Conservation (phyloP, 495 filamentous ascomycete species). For the Tuber umbilicatum region DNA sequence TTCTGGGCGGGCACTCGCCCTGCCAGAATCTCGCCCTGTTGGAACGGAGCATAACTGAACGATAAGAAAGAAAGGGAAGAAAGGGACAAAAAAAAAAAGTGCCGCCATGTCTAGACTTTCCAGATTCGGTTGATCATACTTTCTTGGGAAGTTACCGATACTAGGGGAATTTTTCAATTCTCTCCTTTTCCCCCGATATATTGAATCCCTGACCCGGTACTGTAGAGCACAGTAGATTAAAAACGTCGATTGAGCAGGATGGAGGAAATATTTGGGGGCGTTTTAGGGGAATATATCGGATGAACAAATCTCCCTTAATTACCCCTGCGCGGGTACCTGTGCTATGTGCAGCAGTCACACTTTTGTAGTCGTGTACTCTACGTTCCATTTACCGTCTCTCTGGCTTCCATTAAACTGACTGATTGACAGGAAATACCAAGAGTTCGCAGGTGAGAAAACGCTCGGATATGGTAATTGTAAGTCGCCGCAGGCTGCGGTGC, state of each 20-base stretch:
- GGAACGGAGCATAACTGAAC: neutral
- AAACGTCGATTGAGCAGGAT: neutral
- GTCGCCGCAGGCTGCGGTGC: neutral
- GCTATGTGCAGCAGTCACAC: neutral
- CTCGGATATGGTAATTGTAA: neutral
- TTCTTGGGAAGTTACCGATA: neutral
- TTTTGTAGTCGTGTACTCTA: neutral
- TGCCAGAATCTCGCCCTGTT: neutral
- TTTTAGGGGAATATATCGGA: conserved; percentile 6
- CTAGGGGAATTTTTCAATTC: neutral
- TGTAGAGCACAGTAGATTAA: neutral
- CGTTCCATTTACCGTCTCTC: too few species aligned
- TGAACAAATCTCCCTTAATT: conserved; percentile 4
- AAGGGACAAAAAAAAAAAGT: neutral
- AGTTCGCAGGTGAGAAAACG: neutral
- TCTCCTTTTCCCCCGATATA: neutral
- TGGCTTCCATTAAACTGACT: neutral
- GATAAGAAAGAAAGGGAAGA: neutral
- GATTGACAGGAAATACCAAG: neutral
- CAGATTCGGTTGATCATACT: neutral
- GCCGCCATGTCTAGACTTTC: neutral
- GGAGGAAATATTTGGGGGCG: neutral
- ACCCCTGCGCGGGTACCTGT: neutral
- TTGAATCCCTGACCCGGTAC: neutral
- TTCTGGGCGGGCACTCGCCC: neutral